Base-by-base conservation (phyloP, 1,284 basidiomycete genomes). In the Rhodotorula sp. region DNA sequence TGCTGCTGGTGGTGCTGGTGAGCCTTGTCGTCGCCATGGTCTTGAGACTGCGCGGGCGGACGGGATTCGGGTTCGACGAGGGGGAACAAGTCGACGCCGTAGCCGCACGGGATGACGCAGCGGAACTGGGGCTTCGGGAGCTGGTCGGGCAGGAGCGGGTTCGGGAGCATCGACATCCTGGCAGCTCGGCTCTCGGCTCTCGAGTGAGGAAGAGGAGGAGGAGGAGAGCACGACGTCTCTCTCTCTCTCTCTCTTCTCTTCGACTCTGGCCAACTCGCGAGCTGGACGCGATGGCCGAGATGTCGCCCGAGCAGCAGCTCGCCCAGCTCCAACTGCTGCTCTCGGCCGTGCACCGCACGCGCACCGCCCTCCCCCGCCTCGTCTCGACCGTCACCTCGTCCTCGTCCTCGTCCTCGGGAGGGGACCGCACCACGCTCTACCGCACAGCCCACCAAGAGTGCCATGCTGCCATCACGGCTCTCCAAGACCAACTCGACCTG, bases 31-130 rank as follows among this genome's bases (percentile, higher is more conserved):
- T 10, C 49, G 21, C 34, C 34, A 34, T 5, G 59, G 26, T 3
- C 34, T 34, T 34, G 34, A 3, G 34, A 6, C 34, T 3, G 34
- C 34, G 34, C 3, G 3, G 34, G 34, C 5, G 31, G 52, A 34
- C 58, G 43, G 15, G 58, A 34, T 2, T 60, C 31, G 20, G 69
- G 67, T 46, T 77, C 73, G 58, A 77, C 67, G 52, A 77, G 71
- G 21, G 76, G 76, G 58, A 71, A 77, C 49, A 77, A 66, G 51
- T 77, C 71, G 47, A 68, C 56, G 47, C 76, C 76, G 63, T 61
- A 71, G 5, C 76, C 76, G 59, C 58, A 62, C 7, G 62, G 26
- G 58, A 77, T 34, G 39, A 77, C 64, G 26, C 70, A 73, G 52
- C 68, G 62, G 65, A 71, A 75, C 43, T 73, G 73, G 3, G 76